Evolutionary conservation across 1,139 yeast species (phyloP).

Genomic region (Saccharomycopsis hybrid): DNA sequence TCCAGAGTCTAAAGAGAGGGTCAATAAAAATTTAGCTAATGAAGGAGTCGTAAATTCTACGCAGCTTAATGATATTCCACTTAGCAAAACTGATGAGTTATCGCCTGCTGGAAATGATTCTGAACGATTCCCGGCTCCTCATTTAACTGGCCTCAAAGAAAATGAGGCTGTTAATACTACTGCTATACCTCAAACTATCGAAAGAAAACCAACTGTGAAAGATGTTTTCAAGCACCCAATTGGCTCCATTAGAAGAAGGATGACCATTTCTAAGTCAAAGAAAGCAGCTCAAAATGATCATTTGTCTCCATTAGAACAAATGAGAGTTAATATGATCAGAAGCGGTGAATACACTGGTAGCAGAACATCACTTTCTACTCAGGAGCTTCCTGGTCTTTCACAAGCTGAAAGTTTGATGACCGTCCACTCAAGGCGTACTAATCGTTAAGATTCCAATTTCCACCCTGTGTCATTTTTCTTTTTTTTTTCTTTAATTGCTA

Average conservation of each 20-base stretch:
- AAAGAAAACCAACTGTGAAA: slow-evolving; percentile 2
- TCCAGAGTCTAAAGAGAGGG: background rate
- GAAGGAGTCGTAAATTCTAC: no score
- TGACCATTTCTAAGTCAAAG: slow-evolving; percentile 11
- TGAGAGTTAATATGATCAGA: slow-evolving; percentile 39
- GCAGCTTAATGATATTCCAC: no score
- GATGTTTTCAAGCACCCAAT: slow-evolving; percentile 16
- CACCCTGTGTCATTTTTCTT: no score
- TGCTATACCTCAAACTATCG: background rate
- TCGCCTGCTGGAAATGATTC: no score
- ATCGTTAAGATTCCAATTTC: no score
- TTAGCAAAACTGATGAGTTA: background rate
- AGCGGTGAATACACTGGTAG: slow-evolving; percentile 25
- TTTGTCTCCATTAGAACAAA: slow-evolving; percentile 26
- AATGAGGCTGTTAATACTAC: background rate
- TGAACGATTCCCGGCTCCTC: no score
- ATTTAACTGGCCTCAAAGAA: background rate
- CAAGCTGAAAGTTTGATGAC: slow-evolving; percentile 42
- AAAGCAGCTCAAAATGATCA: background rate
- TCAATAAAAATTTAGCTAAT: no score
- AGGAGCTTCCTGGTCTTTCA: slow-evolving; percentile 44
- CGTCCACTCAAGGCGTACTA: slow-evolving; percentile 18
- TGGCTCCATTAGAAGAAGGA: slow-evolving; percentile 17
- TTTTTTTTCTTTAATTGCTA: background rate
- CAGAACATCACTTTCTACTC: slow-evolving; percentile 38